phyloP scores from a whole-genome alignment of 257 asterid genomes.

The Coffea eugenioides region DNA sequence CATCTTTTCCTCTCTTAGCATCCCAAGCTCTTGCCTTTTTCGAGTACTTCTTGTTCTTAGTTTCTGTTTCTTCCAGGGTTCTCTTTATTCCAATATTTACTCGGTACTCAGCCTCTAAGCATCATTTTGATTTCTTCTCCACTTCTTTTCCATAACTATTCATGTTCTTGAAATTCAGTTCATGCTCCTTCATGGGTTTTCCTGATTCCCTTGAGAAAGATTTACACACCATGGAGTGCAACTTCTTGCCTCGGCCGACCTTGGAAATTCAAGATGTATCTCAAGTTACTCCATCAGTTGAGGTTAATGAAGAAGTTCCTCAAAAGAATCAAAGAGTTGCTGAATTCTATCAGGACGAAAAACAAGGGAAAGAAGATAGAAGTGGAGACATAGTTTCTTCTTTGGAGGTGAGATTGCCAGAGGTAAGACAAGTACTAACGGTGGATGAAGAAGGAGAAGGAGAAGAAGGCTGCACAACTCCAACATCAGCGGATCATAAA shows the following conservation, averaged over 20 bases:
- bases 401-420: slow-evolving; percentile 31
- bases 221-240: slow-evolving; percentile 28
- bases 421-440: background rate
- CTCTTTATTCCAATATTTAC: background rate
- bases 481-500: slow-evolving; percentile 39
- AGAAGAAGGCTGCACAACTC: slow-evolving; percentile 41
- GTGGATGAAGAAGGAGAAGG: slow-evolving; percentile 12
- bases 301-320: background rate
- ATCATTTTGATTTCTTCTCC: background rate
- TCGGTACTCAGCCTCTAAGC: background rate
- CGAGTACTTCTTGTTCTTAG: slow-evolving; percentile 5
- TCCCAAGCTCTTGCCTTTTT: slow-evolving; percentile 12
- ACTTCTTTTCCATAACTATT: slow-evolving; percentile 4
- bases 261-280: slow-evolving; percentile 11
- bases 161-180: slow-evolving; percentile 18
- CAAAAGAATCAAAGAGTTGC: slow-evolving; percentile 2
- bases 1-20: slow-evolving; percentile 22
- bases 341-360: slow-evolving; percentile 13
- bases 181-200: slow-evolving; percentile 33
- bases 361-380: background rate
- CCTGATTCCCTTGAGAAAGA: slow-evolving; percentile 31
- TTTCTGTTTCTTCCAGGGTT: slow-evolving; percentile 12
- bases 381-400: slow-evolving; percentile 5
- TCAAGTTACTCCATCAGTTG: slow-evolving; percentile 16
- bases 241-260: slow-evolving; percentile 13